phyloP scores from a whole-genome alignment of 2,329 filamentous ascomycete species.

The Pseudocercospora fijiensis region DNA sequence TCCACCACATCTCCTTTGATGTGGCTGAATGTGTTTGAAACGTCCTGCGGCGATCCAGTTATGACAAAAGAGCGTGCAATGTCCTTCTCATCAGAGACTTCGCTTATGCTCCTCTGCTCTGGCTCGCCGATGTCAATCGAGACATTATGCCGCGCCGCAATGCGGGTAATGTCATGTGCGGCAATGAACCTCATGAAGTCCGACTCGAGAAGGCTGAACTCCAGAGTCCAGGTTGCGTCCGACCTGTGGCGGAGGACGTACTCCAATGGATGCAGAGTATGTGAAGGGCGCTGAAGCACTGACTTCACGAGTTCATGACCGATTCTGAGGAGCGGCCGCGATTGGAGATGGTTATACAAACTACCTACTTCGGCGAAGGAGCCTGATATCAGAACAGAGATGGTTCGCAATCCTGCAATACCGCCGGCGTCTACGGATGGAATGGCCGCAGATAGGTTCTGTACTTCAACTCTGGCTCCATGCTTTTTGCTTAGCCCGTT shows the following conservation, averaged over 20 bases:
- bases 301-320: not conserved
- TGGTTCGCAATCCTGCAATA: not conserved
- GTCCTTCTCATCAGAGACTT: not conserved
- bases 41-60: not conserved
- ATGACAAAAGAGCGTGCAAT: constrained; percentile 18
- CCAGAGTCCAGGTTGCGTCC: not conserved
- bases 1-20: not conserved
- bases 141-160: constrained; percentile 4
- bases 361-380: constrained; percentile 17
- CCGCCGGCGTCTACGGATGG: not conserved
- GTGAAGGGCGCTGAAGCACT: not conserved
- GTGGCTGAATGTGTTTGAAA: not conserved
- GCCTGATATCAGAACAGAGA: constrained; percentile 24
- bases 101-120: constrained; percentile 7
- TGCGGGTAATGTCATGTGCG: not conserved
- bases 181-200: constrained; percentile 11
- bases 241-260: not conserved
- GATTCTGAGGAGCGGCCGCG: not conserved
- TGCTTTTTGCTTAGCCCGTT: not conserved
- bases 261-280: constrained; percentile 4
- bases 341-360: not conserved
- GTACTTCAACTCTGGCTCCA: constrained; percentile 22
- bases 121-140: constrained; percentile 14
- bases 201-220: constrained; percentile 14
- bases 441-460: constrained; percentile 7